Percentiles rank a stretch among this genome's conserved stretches.
These are phyloP conservation scores for Chondrostereum purpureum DNA, from an alignment of 1,284 basidiomycete species.

Conservation along the genomic window DNA sequence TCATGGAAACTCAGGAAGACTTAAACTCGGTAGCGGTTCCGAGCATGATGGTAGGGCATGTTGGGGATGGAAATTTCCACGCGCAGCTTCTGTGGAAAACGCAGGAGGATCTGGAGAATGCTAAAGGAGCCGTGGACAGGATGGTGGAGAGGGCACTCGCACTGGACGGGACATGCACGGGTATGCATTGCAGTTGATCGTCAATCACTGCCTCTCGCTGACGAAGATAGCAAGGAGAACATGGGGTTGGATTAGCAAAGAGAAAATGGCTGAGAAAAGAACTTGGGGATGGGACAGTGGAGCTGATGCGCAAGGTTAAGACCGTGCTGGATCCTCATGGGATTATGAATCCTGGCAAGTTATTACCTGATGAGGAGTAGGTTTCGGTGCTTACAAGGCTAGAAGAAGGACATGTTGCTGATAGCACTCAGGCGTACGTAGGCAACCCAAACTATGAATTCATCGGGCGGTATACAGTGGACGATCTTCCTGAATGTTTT, in stretches of 20 bases:
- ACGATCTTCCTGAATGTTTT: too few relatives aligned
- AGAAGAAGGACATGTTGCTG: too few relatives aligned
- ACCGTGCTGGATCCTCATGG: conserved; percentile 52
- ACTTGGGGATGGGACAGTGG: conserved; percentile 61
- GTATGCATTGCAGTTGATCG: not conserved
- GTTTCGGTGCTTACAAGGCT: too few relatives aligned
- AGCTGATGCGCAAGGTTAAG: conserved; percentile 67
- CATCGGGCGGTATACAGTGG: too few relatives aligned
- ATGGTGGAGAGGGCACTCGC: conserved; percentile 70
- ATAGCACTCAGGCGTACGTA: too few relatives aligned
- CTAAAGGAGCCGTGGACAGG: conserved; percentile 48
- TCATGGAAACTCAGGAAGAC: conserved; percentile 74
- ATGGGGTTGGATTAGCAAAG: conserved; percentile 68
- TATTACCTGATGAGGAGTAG: not conserved
- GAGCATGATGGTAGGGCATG: conserved; percentile 72
- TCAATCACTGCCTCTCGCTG: not conserved
- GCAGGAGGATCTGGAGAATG: conserved; percentile 50
- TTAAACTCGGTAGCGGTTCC: conserved; percentile 51
- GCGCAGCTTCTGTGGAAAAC: conserved; percentile 55
- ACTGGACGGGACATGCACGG: conserved; percentile 70
- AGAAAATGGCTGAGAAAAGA: conserved; percentile 52
- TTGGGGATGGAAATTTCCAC: conserved; percentile 73
- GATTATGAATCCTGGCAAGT: conserved; percentile 65
- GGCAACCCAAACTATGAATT: too few relatives aligned
- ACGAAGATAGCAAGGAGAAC: conserved; percentile 46